A percentile compares a stretch with the other conserved stretches of the same genome.
These are phyloP conservation scores for Globisporangium viniferum DNA, from an alignment of 352 stramenopile genomes.

Conservation along the genomic window DNA sequence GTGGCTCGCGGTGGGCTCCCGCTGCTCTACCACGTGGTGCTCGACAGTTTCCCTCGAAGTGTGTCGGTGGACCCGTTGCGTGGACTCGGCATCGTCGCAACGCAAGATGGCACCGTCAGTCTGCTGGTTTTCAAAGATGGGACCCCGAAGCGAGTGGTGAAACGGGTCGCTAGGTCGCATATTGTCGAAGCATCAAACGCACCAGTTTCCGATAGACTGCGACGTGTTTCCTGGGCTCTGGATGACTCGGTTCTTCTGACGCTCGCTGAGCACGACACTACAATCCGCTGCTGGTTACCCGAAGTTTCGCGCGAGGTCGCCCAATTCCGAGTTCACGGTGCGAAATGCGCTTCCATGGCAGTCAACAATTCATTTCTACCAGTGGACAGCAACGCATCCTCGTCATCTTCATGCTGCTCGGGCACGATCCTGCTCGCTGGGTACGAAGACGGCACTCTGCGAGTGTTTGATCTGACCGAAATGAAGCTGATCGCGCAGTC, in stretches of 20 bases:
- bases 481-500: constrained; percentile 43
- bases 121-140: constrained; percentile 34
- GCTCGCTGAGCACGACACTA: constrained; percentile 14
- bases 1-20: constrained; percentile 37
- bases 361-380: constrained; percentile 22
- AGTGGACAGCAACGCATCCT: not conserved
- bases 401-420: not conserved
- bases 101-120: constrained; percentile 22
- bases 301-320: constrained; percentile 36
- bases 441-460: constrained; percentile 47
- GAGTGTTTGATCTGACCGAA: constrained; percentile 46
- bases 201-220: not conserved
- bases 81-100: constrained; percentile 33
- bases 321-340: constrained; percentile 27
- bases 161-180: not conserved
- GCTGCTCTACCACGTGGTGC: constrained; percentile 22
- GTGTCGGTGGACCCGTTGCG: constrained; percentile 42
- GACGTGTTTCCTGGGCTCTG: constrained; percentile 24
- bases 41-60: constrained; percentile 28
- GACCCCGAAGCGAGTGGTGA: constrained; percentile 14
- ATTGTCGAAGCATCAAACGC: too few species aligned
- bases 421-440: constrained; percentile 36
- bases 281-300: constrained; percentile 44
- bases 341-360: constrained; percentile 34
- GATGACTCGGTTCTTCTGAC: constrained; percentile 37